Evolutionary conservation across 2,329 filamentous ascomycete species (phyloP).

Genomic region (Beauveria caledonica): DNA sequence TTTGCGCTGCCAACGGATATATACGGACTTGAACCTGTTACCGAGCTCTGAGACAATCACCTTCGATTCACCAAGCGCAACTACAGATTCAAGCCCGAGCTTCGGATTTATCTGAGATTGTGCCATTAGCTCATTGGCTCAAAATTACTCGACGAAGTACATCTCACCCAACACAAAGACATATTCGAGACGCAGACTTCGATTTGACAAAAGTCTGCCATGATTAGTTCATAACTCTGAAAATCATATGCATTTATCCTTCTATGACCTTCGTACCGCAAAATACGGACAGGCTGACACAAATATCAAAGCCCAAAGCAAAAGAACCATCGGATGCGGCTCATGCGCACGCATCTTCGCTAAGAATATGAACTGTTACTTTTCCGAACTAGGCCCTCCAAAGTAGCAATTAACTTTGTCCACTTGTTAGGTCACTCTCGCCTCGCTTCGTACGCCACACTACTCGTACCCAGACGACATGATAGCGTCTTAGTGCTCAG

Average conservation of each 20-base stretch:
- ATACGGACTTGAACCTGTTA: neutral
- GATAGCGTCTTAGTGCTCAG: neutral
- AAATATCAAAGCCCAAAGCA: neutral
- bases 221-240: neutral
- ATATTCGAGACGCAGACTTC: neutral
- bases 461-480: neutral
- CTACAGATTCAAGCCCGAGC: neutral
- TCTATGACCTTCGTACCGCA: neutral
- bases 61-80: neutral
- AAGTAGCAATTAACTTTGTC: neutral
- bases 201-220: neutral
- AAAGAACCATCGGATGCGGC: neutral
- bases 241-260: neutral
- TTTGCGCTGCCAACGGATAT: constrained; percentile 1
- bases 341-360: neutral
- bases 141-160: neutral
- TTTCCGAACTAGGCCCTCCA: neutral
- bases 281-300: neutral
- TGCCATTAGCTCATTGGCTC: neutral
- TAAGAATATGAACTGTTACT: constrained; percentile 1
- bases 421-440: neutral
- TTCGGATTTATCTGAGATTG: neutral
- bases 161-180: too few species aligned
- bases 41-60: neutral
- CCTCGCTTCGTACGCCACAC: too few species aligned